A percentile compares a stretch with the other conserved stretches of the same genome.
phyloP scores from a whole-genome alignment of 2,329 filamentous ascomycete species.

The Chaetothyriales sp. region DNA sequence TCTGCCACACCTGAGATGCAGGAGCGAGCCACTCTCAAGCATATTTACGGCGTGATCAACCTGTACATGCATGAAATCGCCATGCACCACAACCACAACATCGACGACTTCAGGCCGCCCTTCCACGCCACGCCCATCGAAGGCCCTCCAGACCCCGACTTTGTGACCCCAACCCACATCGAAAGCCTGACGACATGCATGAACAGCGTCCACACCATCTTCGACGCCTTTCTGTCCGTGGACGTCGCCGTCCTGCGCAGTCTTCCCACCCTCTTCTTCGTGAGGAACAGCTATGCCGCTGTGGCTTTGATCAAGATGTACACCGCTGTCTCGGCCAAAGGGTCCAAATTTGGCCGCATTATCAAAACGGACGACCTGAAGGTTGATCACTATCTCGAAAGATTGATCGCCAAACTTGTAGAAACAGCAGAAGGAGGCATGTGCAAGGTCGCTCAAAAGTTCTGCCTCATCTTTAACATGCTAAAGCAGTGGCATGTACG shows the following conservation, averaged over 20 bases:
- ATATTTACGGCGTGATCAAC: conserved; percentile 52
- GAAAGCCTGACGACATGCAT: conserved; percentile 55
- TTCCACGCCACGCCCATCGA: conserved; percentile 24
- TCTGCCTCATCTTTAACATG: conserved; percentile 57
- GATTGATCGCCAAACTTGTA: conserved; percentile 55
- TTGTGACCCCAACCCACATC: conserved; percentile 46
- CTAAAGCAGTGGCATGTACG: conserved; percentile 53
- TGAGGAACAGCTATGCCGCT: conserved; percentile 57
- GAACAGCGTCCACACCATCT: conserved; percentile 50
- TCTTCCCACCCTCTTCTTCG: conserved; percentile 57
- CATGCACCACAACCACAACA: conserved; percentile 50
- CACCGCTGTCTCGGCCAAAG: conserved; percentile 50
- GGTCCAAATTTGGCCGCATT: conserved; percentile 54
- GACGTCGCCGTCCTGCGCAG: conserved; percentile 46
- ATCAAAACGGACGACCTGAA: conserved; percentile 56
- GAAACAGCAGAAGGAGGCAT: conserved; percentile 49
- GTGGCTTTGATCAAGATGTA: conserved; percentile 64
- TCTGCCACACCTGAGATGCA: conserved; percentile 39
- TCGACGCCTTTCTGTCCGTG: conserved; percentile 52
- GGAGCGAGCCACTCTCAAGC: conserved; percentile 43
- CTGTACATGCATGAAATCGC: conserved; percentile 66
- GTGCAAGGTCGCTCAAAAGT: conserved; percentile 55
- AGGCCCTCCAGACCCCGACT: conserved; percentile 19
- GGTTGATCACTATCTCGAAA: conserved; percentile 52
- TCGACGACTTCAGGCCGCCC: conserved; percentile 37